Evolutionary conservation across 2,329 filamentous ascomycete genomes (phyloP).

Genomic region (Neofusicoccum sp.): DNA sequence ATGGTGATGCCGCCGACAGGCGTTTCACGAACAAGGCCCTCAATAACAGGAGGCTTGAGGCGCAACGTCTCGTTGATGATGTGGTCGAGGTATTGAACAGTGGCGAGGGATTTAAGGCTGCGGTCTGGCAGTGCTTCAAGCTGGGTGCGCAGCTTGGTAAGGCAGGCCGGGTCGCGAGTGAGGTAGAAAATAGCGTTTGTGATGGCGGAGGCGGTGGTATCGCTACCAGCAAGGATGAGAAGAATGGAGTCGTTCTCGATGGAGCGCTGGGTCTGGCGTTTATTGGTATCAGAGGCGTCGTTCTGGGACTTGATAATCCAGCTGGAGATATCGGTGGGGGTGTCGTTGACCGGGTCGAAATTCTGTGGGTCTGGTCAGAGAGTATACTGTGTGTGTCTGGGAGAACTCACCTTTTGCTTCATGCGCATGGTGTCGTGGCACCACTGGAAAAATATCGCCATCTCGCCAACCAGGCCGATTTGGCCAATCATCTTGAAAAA

Average conservation of each 20-base stretch:
- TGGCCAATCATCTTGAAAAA: constrained; percentile 30
- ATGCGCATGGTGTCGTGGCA: constrained; percentile 7
- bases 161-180: constrained; percentile 17
- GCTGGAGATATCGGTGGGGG: constrained; percentile 9
- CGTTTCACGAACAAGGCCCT: constrained; percentile 36
- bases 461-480: neutral
- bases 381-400: neutral
- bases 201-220: constrained; percentile 8
- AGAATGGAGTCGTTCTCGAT: constrained; percentile 35
- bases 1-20: constrained; percentile 39
- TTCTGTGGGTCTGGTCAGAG: neutral
- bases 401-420: constrained; percentile 3
- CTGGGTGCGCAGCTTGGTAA: constrained; percentile 8
- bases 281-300: neutral
- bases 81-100: constrained; percentile 36
- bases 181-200: constrained; percentile 22
- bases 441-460: constrained; percentile 1
- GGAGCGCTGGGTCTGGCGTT: constrained; percentile 23
- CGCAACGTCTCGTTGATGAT: constrained; percentile 46
- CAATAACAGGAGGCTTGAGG: constrained; percentile 41
- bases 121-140: constrained; percentile 30
- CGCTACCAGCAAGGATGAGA: constrained; percentile 33
- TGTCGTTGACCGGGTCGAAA: neutral
- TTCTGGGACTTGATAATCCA: constrained; percentile 4
- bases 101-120: constrained; percentile 30